These are phyloP conservation scores for Fusarium xylarioides DNA, from an alignment of 2,329 filamentous ascomycete genomes.

Conservation along the genomic window DNA sequence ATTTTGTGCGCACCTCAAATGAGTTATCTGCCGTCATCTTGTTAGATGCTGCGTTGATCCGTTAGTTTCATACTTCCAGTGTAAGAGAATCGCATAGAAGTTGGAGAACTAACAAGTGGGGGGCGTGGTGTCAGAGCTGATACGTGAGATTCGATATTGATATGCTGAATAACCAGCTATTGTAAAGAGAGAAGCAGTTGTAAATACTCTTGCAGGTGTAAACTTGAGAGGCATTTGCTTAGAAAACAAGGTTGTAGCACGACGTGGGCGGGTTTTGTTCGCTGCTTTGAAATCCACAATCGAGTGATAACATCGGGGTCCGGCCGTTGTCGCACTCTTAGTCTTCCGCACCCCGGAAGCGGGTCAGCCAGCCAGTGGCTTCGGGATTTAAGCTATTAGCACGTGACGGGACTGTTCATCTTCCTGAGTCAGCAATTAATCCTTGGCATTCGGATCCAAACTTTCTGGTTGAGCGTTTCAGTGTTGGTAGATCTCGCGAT, in stretches of 20 bases:
- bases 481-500: slow-evolving; percentile 30
- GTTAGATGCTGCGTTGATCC: slow-evolving; percentile 27
- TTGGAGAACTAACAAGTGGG: slow-evolving; percentile 36
- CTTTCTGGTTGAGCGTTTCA: slow-evolving; percentile 35
- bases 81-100: slow-evolving; percentile 36
- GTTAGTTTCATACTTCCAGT: slow-evolving; percentile 37
- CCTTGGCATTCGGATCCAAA: slow-evolving; percentile 40
- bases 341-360: slow-evolving; percentile 15
- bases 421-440: slow-evolving; percentile 39
- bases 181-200: slow-evolving; percentile 43
- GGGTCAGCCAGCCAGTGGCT: slow-evolving; percentile 34
- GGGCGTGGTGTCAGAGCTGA: slow-evolving; percentile 31
- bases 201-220: slow-evolving; percentile 40
- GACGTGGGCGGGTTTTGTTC: slow-evolving; percentile 25
- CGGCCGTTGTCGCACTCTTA: slow-evolving; percentile 12
- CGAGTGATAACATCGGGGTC: slow-evolving; percentile 39
- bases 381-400: slow-evolving; percentile 18
- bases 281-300: slow-evolving; percentile 49
- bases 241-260: slow-evolving; percentile 21
- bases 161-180: slow-evolving; percentile 45
- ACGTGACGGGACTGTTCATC: slow-evolving; percentile 40
- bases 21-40: slow-evolving; percentile 57
- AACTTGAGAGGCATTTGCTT: slow-evolving; percentile 42
- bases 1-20: slow-evolving; percentile 54
- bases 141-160: slow-evolving; percentile 38